Base-by-base conservation (phyloP, 306 rosid genomes). In the Abrus pulchellus region DNA sequence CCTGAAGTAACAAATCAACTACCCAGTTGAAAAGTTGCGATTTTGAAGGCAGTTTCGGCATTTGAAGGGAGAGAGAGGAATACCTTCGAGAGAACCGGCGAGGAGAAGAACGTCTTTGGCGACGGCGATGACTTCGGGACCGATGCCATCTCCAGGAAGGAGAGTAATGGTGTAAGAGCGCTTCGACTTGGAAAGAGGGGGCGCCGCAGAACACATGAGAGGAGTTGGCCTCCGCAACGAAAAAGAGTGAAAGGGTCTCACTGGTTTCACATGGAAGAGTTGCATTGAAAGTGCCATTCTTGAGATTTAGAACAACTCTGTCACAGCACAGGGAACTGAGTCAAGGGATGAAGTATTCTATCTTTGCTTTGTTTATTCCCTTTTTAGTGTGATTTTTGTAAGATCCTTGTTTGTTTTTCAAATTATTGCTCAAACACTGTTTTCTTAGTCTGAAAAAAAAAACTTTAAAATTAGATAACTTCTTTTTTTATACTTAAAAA, bases 111-210 rank as follows among this genome's bases (percentile, higher is more conserved):
- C 95, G 56, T 90, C 88, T 78, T 86, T 91, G 13, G 99, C 97
- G 72, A 94, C 93, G 40, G 97, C 82, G 72, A 90, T 83, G 28
- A 94, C 94, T 76, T 94, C 99, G 1, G 97, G 97, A 43, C 98
- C 99, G 83, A 95, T 90, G 56, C 98, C 99, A 62, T 95, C 98
- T 48, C 99, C 98, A 7, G 97, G 98, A 66, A 93, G 97, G 36
- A 91, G 81, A 72, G 99, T 90, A 85, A 95, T 83, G 33, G 79
- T 32, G 87, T 91, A 93, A 28, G 89, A 88, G 28, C 92, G 88
- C 33, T 89, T 86, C 65, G 45, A 62, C 5, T 85, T 90, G 2
- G 92, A 62, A 30, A 93, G 41, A 61, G 88, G 36, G 10, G 90
- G 76, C 9, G 91, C 83, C 56, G 91, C 87, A 71, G 68, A 84